Evolutionary conservation across 1,139 yeast genomes (phyloP).

Genomic region (Suhomyces kunorum): DNA sequence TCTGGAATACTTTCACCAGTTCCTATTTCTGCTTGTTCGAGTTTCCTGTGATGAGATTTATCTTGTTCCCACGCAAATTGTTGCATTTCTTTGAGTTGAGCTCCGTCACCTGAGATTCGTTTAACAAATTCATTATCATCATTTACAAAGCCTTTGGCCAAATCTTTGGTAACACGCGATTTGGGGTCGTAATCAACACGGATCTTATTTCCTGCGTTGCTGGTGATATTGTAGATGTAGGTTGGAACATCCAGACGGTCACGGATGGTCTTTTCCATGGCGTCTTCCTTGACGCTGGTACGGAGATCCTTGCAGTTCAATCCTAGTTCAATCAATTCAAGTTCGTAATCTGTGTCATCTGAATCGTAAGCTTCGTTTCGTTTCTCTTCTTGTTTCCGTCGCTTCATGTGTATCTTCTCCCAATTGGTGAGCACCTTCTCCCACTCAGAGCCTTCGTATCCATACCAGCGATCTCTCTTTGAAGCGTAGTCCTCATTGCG

Average conservation of each 20-base stretch:
- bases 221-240: slow-evolving; percentile 44
- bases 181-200: slow-evolving; percentile 54
- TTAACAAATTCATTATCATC: slow-evolving; percentile 57
- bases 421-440: slow-evolving; percentile 48
- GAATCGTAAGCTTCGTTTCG: slow-evolving; percentile 30
- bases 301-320: slow-evolving; percentile 29
- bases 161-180: slow-evolving; percentile 50
- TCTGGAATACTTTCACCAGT: slow-evolving; percentile 20
- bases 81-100: slow-evolving; percentile 48
- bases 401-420: slow-evolving; percentile 37
- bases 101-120: slow-evolving; percentile 53
- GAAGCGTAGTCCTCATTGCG: slow-evolving; percentile 58
- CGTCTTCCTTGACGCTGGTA: slow-evolving; percentile 36
- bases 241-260: slow-evolving; percentile 56
- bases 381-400: slow-evolving; percentile 16
- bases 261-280: slow-evolving; percentile 41
- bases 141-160: slow-evolving; percentile 48
- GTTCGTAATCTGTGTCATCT: slow-evolving; percentile 51
- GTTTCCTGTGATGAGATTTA: slow-evolving; percentile 20
- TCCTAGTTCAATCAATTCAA: slow-evolving; percentile 53
- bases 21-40: slow-evolving; percentile 15
- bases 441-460: slow-evolving; percentile 65
- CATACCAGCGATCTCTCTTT: slow-evolving; percentile 79
- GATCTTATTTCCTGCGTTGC: slow-evolving; percentile 29
- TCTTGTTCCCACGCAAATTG: slow-evolving; percentile 55